Base-by-base conservation (phyloP, 306 rosid species). In the Cajanus cajan region DNA sequence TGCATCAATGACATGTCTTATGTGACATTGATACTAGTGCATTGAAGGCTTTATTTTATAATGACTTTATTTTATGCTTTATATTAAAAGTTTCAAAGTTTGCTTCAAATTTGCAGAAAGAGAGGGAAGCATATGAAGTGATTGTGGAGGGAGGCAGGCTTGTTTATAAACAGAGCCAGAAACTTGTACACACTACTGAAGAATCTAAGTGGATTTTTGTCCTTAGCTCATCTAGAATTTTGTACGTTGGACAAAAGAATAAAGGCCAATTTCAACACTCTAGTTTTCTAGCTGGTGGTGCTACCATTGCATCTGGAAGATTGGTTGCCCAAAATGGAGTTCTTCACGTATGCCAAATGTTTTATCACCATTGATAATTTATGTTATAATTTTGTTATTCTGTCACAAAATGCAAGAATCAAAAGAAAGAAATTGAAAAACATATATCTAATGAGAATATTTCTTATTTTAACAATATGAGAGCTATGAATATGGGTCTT, bases 191-290 rank as follows among this genome's bases (percentile, higher is more conserved):
- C 48, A 94, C 98, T 3, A 24, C 21, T 1, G 85, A 85, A 37
- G 96, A 89, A 2, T 69, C 88, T 0, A 94, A 90, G 85, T 94
- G 98, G 98, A 94, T 94, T 44, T 94, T 94, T 73, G 95, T 94
- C 40, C 92, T 94, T 7, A 87, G 96, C 71, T 61, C 96, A 40
- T 81, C 92, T 0, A 85, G 88, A 71, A 66, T 15, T 64, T 36
- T 94, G 73, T 94, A 92, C 36, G 84, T 90, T 19, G 97, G 89
- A 28, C 77, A 89, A 81, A 94, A 94, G 84, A 80, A 67, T 13
- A 94, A 88, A 80, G 98, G 98, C 18, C 74, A 51, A 21, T 94
- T 94, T 77, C 98, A 94, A 37, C 98, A 94, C 82, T 94, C 98
- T 0, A 90, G 94, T 78, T 94, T 94, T 69, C 82, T 94, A 13